Base-by-base conservation (phyloP, 2,329 filamentous ascomycete genomes). In the Conoideocrella luteorostrata region DNA sequence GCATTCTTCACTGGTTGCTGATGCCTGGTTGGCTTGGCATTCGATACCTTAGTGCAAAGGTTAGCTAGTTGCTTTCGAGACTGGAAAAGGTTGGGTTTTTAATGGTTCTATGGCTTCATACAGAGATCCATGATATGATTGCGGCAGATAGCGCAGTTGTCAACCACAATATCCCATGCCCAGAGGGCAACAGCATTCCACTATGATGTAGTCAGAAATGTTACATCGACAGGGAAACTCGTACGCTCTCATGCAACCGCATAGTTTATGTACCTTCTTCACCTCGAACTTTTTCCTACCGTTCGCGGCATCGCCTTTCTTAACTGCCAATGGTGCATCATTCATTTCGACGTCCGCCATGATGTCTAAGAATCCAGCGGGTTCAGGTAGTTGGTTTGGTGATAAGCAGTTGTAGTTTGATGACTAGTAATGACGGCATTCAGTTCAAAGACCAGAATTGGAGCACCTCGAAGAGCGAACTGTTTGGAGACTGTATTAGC, bases 51-150 rank as follows among this genome's bases (percentile, higher is more conserved):
- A 89, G 47, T 28, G 13, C 6, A 33, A 36, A n/a, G 15, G 43
- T 50, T 38, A 58, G 54, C 26, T 36, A 22, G 22, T 41, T 40
- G 41, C 20, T 28, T 5, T 13, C 6, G 5, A 29, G 17, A 18
- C 42, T 3, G 10, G 15, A 7, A 10, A 7, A 9, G 9, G 13
- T 29, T 11, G 43, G 15, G 32, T 9, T 13, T 15, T n/a, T n/a
- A n/a, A 5, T 13, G 15, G 11, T 5, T 22, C 39, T 20, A 34
- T 24, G 9, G 17, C 30, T n/a, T 66, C 82, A 56, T 72, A 89
- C 93, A 98, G 22, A 98, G 76, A 66, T 98, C 93, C 93, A 98
- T 98, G 67, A 98, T 98, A 66, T 98, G 93, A 65, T 98, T 98
- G 63, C 93, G 80, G 75, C 93, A 98, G 63, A 98, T 98, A 58